Conservation (phyloP, 495 filamentous ascomycete species). For the Podospora pseudoanserina region DNA sequence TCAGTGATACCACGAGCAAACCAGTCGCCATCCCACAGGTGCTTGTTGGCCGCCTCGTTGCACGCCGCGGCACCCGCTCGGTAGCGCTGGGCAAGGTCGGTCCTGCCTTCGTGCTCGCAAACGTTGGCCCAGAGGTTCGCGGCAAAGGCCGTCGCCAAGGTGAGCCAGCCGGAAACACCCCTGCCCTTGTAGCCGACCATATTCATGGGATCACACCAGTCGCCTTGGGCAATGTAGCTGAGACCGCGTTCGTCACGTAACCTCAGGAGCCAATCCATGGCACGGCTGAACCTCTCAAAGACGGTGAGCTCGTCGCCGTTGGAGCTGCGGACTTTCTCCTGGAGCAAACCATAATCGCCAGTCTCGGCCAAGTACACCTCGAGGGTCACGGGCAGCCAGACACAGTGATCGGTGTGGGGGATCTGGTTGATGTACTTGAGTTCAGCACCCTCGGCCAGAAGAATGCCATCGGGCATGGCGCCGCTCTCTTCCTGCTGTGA, state of each 20-base stretch:
- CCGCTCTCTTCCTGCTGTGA: constrained; percentile 51
- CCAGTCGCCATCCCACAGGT: constrained; percentile 56
- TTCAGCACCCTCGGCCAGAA: constrained; percentile 51
- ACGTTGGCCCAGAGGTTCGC: constrained; percentile 49
- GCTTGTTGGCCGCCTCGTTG: constrained; percentile 48
- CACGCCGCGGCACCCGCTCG: constrained; percentile 44
- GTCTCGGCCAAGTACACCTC: constrained; percentile 54
- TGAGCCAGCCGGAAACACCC: constrained; percentile 56
- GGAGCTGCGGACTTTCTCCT: constrained; percentile 39
- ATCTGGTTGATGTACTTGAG: constrained; percentile 60
- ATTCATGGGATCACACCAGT: constrained; percentile 60
- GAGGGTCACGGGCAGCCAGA: constrained; percentile 53
- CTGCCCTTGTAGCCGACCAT: constrained; percentile 57
- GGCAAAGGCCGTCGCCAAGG: constrained; percentile 50
- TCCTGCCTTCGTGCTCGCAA: constrained; percentile 44
- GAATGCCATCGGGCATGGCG: constrained; percentile 56
- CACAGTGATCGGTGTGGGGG: constrained; percentile 56
- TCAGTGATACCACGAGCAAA: constrained; percentile 57
- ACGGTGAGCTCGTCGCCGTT: constrained; percentile 47
- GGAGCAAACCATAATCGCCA: constrained; percentile 48
- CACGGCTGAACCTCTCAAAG: constrained; percentile 50
- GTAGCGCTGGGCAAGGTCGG: constrained; percentile 40
- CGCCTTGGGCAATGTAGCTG: constrained; percentile 55
- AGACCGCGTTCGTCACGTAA: constrained; percentile 51
- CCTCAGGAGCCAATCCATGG: constrained; percentile 51